Evolutionary conservation across 169 alveolate species (phyloP), one percentile per base, ranked within the genome.

Genomic region (Babesia microti): DNA sequence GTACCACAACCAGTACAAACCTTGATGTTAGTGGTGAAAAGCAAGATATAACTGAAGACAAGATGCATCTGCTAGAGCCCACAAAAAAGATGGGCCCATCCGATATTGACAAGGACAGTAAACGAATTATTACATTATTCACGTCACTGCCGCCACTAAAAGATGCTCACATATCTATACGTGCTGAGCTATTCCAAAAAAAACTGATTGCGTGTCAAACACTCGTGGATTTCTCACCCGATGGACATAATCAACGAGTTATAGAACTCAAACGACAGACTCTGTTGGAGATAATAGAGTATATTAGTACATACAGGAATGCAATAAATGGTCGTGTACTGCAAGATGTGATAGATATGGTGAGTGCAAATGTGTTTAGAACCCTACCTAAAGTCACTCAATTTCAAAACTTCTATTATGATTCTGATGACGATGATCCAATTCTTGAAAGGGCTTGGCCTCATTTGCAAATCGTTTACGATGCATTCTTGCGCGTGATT

Each of bases 381-480:
- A 52, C 85, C 9, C 54, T 78, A 29, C 35, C 54, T 49, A 53
- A 58, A 46, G 11, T 44, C 50, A 14, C 40, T 41, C 24, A 43
- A 37, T 43, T 28, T 28, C 11, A n/a, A 23, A 22, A 37, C 6
- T 37, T 59, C 42, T 15, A 30, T 22, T 48, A 48, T 33, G 85
- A 85, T 45, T 66, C 78, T 1, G 87, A 85, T 34, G 93, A 85
- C 15, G 87, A 82, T 30, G 93, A 85, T 50, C 93, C 89, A 35
- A 58, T 58, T 4, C 45, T 85, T 11, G 92, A 85, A 34, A 59
- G 56, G 19, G 51, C 85, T 11, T 81, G 89, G 89, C 86, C 89
- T 1, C 89, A 81, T 27, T 44, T 81, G 27, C 88, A 79, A 51
- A 79, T 79, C 9, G 85, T 59, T 15, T 85, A 85, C 61, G 93